Base-by-base conservation (phyloP, 179 eudicot species). In the Spergularia azorica region DNA sequence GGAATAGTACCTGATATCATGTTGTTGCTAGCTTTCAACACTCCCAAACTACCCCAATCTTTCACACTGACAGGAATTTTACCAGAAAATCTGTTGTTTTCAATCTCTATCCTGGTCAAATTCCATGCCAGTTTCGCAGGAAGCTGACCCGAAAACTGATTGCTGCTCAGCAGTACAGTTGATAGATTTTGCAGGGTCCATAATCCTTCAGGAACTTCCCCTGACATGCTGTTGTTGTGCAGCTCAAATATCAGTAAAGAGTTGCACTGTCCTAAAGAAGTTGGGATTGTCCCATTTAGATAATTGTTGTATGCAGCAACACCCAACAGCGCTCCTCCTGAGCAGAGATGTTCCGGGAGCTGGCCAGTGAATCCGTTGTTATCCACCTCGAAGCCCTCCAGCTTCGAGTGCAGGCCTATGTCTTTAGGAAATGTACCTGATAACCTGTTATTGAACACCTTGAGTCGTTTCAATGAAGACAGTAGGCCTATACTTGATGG, bases 31-130 rank as follows among this genome's bases (percentile, higher is more conserved):
- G 94, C 97, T 66, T 66, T 18, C 63, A 95, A 84, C 55, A 86
- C 91, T 13, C 64, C 70, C 26, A 93, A 41, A 3, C 72, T 80
- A 18, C 7, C 74, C 97, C 97, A 93, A 43, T 86, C 74, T 5
- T 79, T 79, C n/a, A 85, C 36, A 58, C 71, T 85, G 1, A 13
- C 15, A 0, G 97, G 97, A 64, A 95, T 88, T 71, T 63, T 26
- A 36, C 98, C 98, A 0, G 89, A 86, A 78, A 95, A 88, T 43
- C 71, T 82, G 83, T 95, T 95, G 79, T 89, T 81, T 50, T 79
- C 80, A 2, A 95, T 80, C 80, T 90, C 92, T 11, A 95, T 6
- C 8, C 84, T 65, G 0, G 89, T 70, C 78, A 93, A 3, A 63
- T 89, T 95, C 82, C 69, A 66, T 11, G 90, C 82, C 46, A 91